phyloP scores from a whole-genome alignment of 495 filamentous ascomycete genomes.

The Hypomontagnella submonticulosa region DNA sequence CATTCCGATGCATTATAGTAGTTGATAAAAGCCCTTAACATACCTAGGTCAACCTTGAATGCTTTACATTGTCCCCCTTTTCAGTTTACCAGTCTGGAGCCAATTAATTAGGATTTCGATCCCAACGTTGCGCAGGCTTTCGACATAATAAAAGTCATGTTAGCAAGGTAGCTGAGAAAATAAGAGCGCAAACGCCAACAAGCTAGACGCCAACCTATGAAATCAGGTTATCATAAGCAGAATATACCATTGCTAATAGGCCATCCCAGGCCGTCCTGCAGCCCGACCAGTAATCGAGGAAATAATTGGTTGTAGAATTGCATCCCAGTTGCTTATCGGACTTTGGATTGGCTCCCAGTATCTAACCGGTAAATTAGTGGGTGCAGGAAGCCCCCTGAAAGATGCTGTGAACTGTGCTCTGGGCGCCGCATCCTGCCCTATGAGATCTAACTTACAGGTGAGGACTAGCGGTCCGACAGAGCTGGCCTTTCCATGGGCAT shows the following conservation, averaged over 20 bases:
- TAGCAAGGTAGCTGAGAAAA: background rate
- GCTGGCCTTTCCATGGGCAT: background rate
- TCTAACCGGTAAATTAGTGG: slow-evolving; percentile 42
- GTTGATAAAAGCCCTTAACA: background rate
- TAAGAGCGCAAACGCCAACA: slow-evolving; percentile 3
- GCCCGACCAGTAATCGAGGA: slow-evolving; percentile 9
- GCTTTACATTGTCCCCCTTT: background rate
- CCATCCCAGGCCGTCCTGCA: slow-evolving; percentile 13
- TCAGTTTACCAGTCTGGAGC: background rate
- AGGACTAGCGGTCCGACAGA: background rate
- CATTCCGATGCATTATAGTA: slow-evolving; percentile 20
- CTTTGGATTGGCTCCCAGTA: slow-evolving; percentile 22
- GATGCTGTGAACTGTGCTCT: slow-evolving; percentile 16
- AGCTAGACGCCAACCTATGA: slow-evolving; percentile 28
- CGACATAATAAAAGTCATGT: background rate
- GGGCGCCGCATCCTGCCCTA: slow-evolving; percentile 36
- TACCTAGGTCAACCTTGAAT: slow-evolving; percentile 1
- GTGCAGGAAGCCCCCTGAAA: slow-evolving; percentile 28
- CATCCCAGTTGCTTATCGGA: slow-evolving; percentile 12
- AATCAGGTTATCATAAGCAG: slow-evolving; percentile 13
- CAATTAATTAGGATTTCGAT: background rate
- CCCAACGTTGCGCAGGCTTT: background rate
- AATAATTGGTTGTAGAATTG: slow-evolving; percentile 26
- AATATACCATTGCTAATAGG: slow-evolving; percentile 17
- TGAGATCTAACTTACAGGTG: slow-evolving; percentile 25